Evolutionary conservation across 305 asterid species (phyloP).

Genomic region (Fraxinus nigra): DNA sequence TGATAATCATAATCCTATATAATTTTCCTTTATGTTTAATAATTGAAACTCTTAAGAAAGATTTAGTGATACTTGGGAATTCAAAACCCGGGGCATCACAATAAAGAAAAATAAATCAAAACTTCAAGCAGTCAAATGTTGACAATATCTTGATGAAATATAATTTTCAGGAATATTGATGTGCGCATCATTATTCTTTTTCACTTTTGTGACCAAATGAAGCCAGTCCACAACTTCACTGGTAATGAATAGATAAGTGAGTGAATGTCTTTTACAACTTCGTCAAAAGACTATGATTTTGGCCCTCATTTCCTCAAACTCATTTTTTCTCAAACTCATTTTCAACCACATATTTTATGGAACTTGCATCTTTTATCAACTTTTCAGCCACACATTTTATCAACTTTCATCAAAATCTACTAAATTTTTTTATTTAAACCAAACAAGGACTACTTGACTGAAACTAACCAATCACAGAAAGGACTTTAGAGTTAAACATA

Average conservation of each 20-base stretch:
- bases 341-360: not conserved
- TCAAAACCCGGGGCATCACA: not conserved
- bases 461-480: not conserved
- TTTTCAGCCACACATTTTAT: not conserved
- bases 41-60: not conserved
- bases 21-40: not conserved
- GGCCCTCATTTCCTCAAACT: not conserved
- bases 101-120: not conserved
- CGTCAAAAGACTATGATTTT: no score
- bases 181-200: not conserved
- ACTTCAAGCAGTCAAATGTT: not conserved
- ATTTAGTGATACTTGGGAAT: not conserved
- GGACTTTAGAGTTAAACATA: not conserved
- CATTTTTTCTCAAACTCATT: not conserved
- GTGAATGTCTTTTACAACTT: no score
- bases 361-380: not conserved
- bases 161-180: not conserved
- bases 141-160: not conserved
- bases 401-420: not conserved
- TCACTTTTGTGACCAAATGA: not conserved
- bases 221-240: not conserved
- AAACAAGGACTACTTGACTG: not conserved
- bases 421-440: not conserved
- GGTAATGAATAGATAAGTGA: no score
- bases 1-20: not conserved